Evolutionary conservation across 768 basidiomycete genomes (phyloP), one percentile per base, ranked within the genome.

Genomic region (Rubroboletus satanas): DNA sequence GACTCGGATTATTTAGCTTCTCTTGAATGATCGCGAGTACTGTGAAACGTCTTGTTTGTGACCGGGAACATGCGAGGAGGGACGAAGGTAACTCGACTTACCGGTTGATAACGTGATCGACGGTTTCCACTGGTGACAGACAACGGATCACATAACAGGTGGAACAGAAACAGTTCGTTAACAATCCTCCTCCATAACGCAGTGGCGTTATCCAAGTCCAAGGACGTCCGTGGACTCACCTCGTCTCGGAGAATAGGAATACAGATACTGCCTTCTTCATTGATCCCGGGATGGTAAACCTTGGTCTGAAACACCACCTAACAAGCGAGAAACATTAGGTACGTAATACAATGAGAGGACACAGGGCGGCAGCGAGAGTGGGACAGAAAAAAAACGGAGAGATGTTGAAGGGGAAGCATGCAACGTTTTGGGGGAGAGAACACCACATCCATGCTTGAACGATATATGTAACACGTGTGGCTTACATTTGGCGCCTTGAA

Each of bases 241-340:
- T 92, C 88, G 68, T 93, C 91, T 62, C 88, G 82, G 49, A 93
- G 78, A 45, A 93, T 79, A 33, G 90, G 87, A 32, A 93, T 83
- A 66, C 91, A 93, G 54, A 93, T 93, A 23, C 81, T 77, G 33
- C 91, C 91, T 66, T 93, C 90, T 53, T 93, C 91, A 59, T 93
- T 91, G 68, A 93, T 88, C 36, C 92, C 91, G 28, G 91, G 91
- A 70, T 93, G 91, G 67, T 93, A 93, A 44, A 93, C 87, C 79
- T 85, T 92, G 52, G 91, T 93, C 38, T 76, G 83, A 71, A 93
- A 93, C 36, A 81, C 83, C 39, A 93, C 88, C 90, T 93, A 56
- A 45, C 50, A 53, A 45, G 43, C 45, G 36, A 28, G 41, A 46
- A 47, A 43, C 21, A 37, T 64, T 21, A 51, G 56, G 32, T 57